A percentile compares a stretch with the other conserved stretches of the same genome.
Evolutionary conservation across 192 early-diverging fungal genomes (phyloP).

Genomic region (Coemansia sp.): DNA sequence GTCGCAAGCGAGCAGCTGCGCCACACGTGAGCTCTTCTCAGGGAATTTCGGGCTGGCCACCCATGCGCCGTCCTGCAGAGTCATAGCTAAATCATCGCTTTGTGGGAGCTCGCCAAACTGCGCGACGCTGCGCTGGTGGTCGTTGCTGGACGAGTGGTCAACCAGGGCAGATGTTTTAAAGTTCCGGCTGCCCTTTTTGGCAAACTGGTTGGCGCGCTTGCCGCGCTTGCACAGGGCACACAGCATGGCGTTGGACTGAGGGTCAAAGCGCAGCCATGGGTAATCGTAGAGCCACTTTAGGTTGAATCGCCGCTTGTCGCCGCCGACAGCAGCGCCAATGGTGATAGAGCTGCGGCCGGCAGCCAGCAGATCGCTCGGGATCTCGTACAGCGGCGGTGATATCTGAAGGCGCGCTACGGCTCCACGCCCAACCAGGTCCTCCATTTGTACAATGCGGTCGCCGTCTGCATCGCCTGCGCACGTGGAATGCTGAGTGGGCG

Average conservation of each 20-base stretch:
- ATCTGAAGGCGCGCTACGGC: constrained; percentile 11
- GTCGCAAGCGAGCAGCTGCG: not conserved
- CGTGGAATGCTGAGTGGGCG: not conserved
- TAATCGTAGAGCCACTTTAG: constrained; percentile 55
- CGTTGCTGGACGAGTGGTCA: constrained; percentile 49
- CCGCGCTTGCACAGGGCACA: constrained; percentile 45
- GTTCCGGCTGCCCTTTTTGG: constrained; percentile 46
- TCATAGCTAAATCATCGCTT: constrained; percentile 11
- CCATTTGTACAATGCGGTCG: constrained; percentile 30
- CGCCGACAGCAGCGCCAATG: constrained; percentile 41
- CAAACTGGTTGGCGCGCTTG: constrained; percentile 48
- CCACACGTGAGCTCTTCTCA: not conserved
- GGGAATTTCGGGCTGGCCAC: constrained; percentile 1
- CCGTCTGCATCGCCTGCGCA: constrained; percentile 8
- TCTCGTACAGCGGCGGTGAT: constrained; percentile 9
- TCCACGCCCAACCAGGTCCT: constrained; percentile 37
- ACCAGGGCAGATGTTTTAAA: constrained; percentile 52
- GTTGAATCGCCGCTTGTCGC: constrained; percentile 51
- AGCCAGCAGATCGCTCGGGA: constrained; percentile 18
- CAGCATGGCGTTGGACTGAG: constrained; percentile 36
- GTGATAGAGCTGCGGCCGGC: constrained; percentile 45
- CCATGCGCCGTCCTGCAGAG: constrained; percentile 28
- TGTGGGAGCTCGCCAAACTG: constrained; percentile 12
- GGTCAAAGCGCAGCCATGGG: constrained; percentile 47
- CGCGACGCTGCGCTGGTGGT: constrained; percentile 39